Conservation (phyloP, 495 filamentous ascomycete species). For the Tuber indicum region DNA sequence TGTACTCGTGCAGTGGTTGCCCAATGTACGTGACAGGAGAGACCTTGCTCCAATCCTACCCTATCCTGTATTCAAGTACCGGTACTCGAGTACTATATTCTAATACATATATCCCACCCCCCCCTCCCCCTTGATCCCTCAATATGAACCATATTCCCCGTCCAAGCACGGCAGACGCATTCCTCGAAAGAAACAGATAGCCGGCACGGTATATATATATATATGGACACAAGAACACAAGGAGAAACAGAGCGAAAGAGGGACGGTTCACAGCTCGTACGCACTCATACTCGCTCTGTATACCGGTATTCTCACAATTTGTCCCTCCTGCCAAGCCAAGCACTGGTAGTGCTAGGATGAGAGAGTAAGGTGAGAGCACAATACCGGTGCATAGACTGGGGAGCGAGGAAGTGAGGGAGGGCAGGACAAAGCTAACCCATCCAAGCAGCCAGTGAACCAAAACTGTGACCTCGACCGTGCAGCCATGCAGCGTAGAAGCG, state of each 20-base stretch:
- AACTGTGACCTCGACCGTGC: not conserved
- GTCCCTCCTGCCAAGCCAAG: not conserved
- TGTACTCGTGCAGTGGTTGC: not conserved
- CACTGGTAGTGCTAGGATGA: not conserved
- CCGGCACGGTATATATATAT: too few species aligned
- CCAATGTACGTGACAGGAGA: conserved; percentile 1
- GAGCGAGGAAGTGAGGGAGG: not conserved
- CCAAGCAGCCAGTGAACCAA: not conserved
- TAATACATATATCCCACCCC: not conserved
- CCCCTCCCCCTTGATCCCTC: not conserved
- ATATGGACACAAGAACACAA: not conserved
- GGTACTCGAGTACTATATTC: too few species aligned
- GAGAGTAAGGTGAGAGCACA: not conserved
- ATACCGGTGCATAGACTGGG: not conserved
- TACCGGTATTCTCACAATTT: not conserved
- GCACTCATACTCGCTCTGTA: not conserved
- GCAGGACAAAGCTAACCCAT: not conserved
- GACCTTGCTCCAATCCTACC: not conserved
- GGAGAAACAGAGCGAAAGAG: not conserved
- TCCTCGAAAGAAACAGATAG: not conserved
- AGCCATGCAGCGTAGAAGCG: not conserved
- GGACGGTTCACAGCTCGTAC: not conserved
- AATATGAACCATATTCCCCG: not conserved
- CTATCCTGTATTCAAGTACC: not conserved
- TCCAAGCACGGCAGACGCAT: not conserved